A percentile compares a stretch with the other conserved stretches of the same genome.
Conservation (phyloP, 1,139 yeast genomes). For the Kodamaea sp. region DNA sequence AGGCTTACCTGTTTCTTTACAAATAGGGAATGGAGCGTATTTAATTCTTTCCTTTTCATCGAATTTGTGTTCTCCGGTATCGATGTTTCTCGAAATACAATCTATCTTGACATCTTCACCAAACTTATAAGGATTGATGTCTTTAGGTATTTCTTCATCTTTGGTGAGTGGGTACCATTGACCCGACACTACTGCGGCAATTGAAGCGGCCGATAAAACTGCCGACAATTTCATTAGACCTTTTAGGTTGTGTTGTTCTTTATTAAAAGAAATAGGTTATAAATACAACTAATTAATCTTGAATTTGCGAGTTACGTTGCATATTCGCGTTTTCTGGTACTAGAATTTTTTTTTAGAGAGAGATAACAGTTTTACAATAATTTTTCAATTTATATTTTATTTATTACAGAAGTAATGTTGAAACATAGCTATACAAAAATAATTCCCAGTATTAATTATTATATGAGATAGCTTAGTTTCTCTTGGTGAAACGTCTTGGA, state of each 20-base stretch:
- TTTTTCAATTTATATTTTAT: background rate
- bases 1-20: constrained; percentile 63
- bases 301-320: no score
- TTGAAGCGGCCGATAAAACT: constrained; percentile 3
- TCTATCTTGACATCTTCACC: constrained; percentile 52
- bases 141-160: constrained; percentile 38
- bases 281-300: no score
- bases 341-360: no score
- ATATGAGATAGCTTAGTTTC: constrained; percentile 53
- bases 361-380: no score
- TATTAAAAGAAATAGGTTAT: no score
- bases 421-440: constrained; percentile 6
- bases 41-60: constrained; percentile 57
- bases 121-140: constrained; percentile 31
- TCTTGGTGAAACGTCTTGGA: constrained; percentile 93
- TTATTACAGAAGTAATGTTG: constrained; percentile 1
- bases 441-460: constrained; percentile 4
- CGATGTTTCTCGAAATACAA: constrained; percentile 67
- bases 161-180: constrained; percentile 37
- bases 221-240: constrained; percentile 9
- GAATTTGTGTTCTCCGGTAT: constrained; percentile 71
- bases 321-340: no score
- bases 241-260: background rate
- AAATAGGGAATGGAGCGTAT: constrained; percentile 56
- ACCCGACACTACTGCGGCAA: constrained; percentile 9